phyloP scores from a whole-genome alignment of 352 stramenopile species.

The Phytophthora fragariaefolia region DNA sequence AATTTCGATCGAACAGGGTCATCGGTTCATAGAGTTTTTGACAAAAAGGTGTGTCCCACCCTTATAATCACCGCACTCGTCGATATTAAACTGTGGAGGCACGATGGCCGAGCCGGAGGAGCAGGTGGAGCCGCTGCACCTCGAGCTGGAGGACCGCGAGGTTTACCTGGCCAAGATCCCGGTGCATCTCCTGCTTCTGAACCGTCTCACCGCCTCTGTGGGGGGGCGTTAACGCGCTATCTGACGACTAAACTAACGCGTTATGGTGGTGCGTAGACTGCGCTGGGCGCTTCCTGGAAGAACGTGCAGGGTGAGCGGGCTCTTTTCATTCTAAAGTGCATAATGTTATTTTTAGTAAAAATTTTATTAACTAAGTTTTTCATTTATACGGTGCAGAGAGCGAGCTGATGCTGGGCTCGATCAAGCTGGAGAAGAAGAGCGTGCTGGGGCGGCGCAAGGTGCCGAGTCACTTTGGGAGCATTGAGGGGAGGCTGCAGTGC shows the following conservation, averaged over 20 bases:
- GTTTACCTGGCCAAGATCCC: conserved; percentile 90
- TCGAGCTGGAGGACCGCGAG: conserved; percentile 88
- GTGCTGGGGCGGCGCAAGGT: conserved; percentile 80
- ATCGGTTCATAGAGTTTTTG: too few relatives aligned
- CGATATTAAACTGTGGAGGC: not conserved
- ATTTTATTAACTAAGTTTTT: too few relatives aligned
- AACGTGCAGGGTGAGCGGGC: conserved; percentile 70
- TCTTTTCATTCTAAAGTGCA: not conserved
- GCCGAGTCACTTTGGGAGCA: too few relatives aligned
- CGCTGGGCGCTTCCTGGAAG: conserved; percentile 80
- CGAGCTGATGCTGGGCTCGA: conserved; percentile 83
- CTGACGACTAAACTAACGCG: conserved; percentile 10
- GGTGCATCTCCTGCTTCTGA: conserved; percentile 39
- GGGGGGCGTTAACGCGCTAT: not conserved
- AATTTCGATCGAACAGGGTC: too few relatives aligned
- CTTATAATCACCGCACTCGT: too few relatives aligned
- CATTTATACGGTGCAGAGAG: conserved; percentile 68
- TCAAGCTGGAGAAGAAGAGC: conserved; percentile 84
- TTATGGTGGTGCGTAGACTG: conserved; percentile 50
- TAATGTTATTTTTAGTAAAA: not conserved
- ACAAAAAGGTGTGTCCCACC: too few relatives aligned
- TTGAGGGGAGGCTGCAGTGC: too few relatives aligned
- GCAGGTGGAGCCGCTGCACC: conserved; percentile 89
- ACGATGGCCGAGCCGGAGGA: conserved; percentile 87
- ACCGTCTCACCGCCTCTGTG: not conserved